phyloP scores from a whole-genome alignment of 1,284 basidiomycete genomes.

The Sphagnurus paluster region DNA sequence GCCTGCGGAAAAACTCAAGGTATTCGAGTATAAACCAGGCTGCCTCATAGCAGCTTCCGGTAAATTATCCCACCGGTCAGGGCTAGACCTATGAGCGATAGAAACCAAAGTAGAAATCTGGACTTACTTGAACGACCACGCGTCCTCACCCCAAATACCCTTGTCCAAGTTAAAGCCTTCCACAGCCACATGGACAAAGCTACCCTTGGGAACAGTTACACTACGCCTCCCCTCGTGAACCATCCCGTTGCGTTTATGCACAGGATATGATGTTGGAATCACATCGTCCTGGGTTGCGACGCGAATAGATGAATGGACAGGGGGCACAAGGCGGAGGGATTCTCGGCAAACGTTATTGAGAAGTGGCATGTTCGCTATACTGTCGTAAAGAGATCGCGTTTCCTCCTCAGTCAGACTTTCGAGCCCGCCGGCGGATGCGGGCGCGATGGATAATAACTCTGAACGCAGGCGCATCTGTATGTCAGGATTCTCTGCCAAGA shows the following conservation, averaged over 20 bases:
- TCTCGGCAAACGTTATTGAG: constrained; percentile 80
- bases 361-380: constrained; percentile 64
- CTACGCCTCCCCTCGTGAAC: constrained; percentile 38
- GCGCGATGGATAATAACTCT: constrained; percentile 52
- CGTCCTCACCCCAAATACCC: constrained; percentile 72
- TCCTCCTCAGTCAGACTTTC: constrained; percentile 56
- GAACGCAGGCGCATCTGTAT: constrained; percentile 64
- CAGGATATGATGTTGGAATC: constrained; percentile 67
- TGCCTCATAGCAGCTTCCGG: constrained; percentile 59
- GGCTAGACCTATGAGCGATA: constrained; percentile 40
- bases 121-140: constrained; percentile 73
- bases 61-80: constrained; percentile 76
- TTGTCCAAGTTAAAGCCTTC: constrained; percentile 79
- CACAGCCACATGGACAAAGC: constrained; percentile 71
- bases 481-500: constrained; percentile 64
- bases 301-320: constrained; percentile 78
- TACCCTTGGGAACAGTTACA: constrained; percentile 64
- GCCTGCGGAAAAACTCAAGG: constrained; percentile 75
- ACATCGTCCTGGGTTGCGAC: constrained; percentile 74
- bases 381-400: constrained; percentile 54
- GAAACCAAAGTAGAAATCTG: constrained; percentile 10
- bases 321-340: constrained; percentile 72
- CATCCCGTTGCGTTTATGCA: constrained; percentile 55
- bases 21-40: constrained; percentile 71
- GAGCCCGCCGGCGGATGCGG: constrained; percentile 29